These are phyloP conservation scores for Dipodascopsis tothii DNA, from an alignment of 805 yeast genomes.

Conservation along the genomic window DNA sequence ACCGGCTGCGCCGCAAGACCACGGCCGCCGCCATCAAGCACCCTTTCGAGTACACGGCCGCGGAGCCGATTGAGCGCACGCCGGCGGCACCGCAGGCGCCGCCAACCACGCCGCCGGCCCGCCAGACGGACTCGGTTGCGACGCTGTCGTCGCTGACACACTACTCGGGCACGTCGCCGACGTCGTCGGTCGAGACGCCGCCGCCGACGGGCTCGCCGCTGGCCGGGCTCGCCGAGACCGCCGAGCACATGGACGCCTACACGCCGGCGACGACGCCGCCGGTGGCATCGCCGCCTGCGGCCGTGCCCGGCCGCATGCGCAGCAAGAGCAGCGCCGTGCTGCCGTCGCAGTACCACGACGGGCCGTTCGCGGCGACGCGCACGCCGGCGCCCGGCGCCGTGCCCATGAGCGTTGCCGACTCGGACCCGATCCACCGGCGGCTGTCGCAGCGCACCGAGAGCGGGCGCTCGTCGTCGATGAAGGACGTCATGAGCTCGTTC, in stretches of 20 bases:
- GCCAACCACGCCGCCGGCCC: background rate
- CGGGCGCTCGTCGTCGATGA: slow-evolving; percentile 5
- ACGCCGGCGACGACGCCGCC: background rate
- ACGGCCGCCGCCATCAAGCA: slow-evolving; percentile 7
- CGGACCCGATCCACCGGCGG: background rate
- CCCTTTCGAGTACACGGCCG: background rate
- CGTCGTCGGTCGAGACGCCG: too few relatives aligned
- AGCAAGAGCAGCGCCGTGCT: background rate
- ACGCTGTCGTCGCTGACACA: background rate
- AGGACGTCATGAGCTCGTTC: slow-evolving; percentile 8
- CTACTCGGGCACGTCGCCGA: background rate
- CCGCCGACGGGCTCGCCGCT: background rate
- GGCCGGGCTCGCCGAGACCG: background rate
- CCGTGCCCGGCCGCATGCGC: too few relatives aligned
- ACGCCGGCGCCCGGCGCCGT: background rate
- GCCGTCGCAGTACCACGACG: too few relatives aligned
- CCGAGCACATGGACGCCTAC: background rate
- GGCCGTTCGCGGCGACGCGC: too few relatives aligned
- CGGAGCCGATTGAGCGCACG: too few relatives aligned
- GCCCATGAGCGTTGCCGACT: background rate
- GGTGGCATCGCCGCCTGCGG: background rate
- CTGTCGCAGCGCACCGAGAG: background rate
- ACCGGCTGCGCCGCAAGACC: slow-evolving; percentile 13
- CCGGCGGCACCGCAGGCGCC: too few relatives aligned
- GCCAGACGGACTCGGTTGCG: background rate